These are phyloP conservation scores for Crithidia expoeki DNA, from an alignment of 208 protist species.

Conservation along the genomic window DNA sequence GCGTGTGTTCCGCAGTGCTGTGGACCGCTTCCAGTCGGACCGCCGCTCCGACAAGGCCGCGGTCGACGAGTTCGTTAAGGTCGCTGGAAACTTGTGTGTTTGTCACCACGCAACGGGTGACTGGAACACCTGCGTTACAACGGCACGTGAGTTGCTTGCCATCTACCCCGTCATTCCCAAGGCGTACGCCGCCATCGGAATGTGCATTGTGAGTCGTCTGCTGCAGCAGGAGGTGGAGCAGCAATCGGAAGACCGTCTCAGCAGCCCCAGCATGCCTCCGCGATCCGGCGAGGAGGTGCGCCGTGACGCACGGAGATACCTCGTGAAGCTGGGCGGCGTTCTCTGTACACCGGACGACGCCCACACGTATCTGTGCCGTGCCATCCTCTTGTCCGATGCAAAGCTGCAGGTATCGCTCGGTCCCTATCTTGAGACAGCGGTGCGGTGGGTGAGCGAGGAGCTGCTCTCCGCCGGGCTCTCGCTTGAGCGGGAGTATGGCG, in stretches of 20 bases:
- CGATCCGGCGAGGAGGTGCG: constrained; percentile 37
- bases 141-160: constrained; percentile 42
- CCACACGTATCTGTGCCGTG: constrained; percentile 48
- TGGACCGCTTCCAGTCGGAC: constrained; percentile 41
- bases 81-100: constrained; percentile 48
- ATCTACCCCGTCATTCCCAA: constrained; percentile 57
- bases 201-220: constrained; percentile 53
- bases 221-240: constrained; percentile 36
- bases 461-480: constrained; percentile 43
- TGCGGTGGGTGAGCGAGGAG: constrained; percentile 50
- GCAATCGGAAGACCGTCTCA: constrained; percentile 8
- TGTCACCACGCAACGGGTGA: constrained; percentile 36
- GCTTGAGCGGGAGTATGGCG: constrained; percentile 40
- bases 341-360: constrained; percentile 55
- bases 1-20: constrained; percentile 28
- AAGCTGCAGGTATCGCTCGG: constrained; percentile 41
- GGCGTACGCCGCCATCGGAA: constrained; percentile 52
- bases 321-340: constrained; percentile 40
- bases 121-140: constrained; percentile 35
- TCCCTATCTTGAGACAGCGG: constrained; percentile 40
- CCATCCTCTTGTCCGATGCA: constrained; percentile 36
- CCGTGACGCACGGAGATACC: constrained; percentile 36
- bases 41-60: constrained; percentile 21
- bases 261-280: constrained; percentile 11
- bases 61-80: constrained; percentile 53